Evolutionary conservation across 2,329 filamentous ascomycete species (phyloP).

Genomic region (Penicillium sp.): DNA sequence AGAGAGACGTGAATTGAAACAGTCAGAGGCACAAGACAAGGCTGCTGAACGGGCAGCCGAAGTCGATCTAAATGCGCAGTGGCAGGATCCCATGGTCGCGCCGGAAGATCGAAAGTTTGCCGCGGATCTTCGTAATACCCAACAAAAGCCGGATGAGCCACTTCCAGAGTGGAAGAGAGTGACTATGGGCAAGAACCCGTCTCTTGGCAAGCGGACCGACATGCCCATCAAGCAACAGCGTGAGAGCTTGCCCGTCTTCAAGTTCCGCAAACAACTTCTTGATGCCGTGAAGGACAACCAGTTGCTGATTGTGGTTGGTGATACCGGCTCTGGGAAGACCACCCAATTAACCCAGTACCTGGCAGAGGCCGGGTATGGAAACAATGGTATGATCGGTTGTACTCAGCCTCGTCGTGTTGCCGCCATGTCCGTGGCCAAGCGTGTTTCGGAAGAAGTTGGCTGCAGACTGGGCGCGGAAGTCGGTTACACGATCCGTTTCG

Average conservation of each 20-base stretch:
- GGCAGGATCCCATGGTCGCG: slow-evolving; percentile 95
- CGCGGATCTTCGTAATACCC: slow-evolving; percentile 76
- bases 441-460: slow-evolving; percentile 94
- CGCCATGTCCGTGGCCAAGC: slow-evolving; percentile 96
- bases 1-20: slow-evolving; percentile 84
- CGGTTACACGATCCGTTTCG: slow-evolving; percentile 96
- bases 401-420: slow-evolving; percentile 97
- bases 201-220: slow-evolving; percentile 82
- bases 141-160: slow-evolving; percentile 66
- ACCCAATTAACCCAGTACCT: slow-evolving; percentile 96
- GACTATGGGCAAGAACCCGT: slow-evolving; percentile 77
- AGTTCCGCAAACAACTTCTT: slow-evolving; percentile 85
- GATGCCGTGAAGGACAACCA: slow-evolving; percentile 88
- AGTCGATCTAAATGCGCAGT: slow-evolving; percentile 85
- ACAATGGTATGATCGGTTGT: slow-evolving; percentile 89
- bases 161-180: slow-evolving; percentile 93
- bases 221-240: slow-evolving; percentile 96
- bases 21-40: slow-evolving; percentile 84
- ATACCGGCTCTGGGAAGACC: slow-evolving; percentile 96
- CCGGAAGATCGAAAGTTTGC: slow-evolving; percentile 88
- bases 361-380: slow-evolving; percentile 87
- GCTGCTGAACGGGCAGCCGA: slow-evolving; percentile 74
- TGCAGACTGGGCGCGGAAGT: slow-evolving; percentile 90
- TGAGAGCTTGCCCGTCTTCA: slow-evolving; percentile 85
- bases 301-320: slow-evolving; percentile 92